phyloP scores from a whole-genome alignment of 495 filamentous ascomycete species.

The Xylaria palmicola region DNA sequence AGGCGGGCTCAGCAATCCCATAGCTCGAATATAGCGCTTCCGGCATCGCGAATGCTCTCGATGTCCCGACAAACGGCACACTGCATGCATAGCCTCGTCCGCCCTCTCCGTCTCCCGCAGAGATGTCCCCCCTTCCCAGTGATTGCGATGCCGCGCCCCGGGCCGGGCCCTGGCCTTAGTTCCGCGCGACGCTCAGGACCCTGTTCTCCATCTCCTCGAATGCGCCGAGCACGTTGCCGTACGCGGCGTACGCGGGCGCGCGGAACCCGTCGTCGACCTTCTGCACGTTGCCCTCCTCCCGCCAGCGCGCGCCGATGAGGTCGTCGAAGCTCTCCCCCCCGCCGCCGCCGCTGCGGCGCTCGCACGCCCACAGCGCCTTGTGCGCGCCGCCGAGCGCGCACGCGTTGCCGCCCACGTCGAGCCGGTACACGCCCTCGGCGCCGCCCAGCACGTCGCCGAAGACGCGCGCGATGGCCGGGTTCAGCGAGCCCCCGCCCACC shows the following conservation, averaged over 20 bases:
- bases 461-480: constrained; percentile 78
- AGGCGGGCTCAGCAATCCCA: not conserved
- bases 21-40: not conserved
- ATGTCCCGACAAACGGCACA: too few relatives aligned
- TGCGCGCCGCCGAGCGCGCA: constrained; percentile 96
- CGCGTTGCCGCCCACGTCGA: constrained; percentile 94
- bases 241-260: constrained; percentile 67
- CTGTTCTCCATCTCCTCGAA: constrained; percentile 77
- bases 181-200: constrained; percentile 57
- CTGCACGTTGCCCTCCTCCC: constrained; percentile 76
- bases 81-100: too few relatives aligned
- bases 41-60: too few relatives aligned
- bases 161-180: too few relatives aligned
- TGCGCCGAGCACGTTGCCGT: constrained; percentile 71
- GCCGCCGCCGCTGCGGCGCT: constrained; percentile 49
- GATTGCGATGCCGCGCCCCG: too few relatives aligned
- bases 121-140: too few relatives aligned
- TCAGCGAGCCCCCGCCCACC: constrained; percentile 85
- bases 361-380: constrained; percentile 90
- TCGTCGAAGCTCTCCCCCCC: constrained; percentile 73
- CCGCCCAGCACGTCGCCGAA: constrained; percentile 87
- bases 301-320: constrained; percentile 78
- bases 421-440: constrained; percentile 81
- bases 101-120: too few relatives aligned
- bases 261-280: constrained; percentile 82